Conservation (phyloP, 768 basidiomycete species). For the Termitomyces titanicus region DNA sequence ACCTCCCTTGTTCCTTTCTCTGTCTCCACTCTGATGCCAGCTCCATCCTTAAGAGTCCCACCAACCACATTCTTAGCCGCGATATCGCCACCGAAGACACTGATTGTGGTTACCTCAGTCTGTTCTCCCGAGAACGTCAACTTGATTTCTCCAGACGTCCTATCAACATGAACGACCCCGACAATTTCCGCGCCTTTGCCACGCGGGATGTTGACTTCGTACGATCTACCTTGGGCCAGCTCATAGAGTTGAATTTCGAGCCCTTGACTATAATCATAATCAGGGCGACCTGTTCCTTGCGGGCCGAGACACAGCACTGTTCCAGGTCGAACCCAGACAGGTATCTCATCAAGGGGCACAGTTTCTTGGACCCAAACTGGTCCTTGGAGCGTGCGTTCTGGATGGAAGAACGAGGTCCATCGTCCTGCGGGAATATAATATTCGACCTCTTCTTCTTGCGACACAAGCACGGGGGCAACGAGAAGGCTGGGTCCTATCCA, state of each 20-base stretch:
- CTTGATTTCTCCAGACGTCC: slow-evolving; percentile 26
- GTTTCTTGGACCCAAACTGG: slow-evolving; percentile 61
- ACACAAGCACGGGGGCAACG: slow-evolving; percentile 59
- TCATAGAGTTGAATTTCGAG: slow-evolving; percentile 54
- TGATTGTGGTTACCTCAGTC: slow-evolving; percentile 14
- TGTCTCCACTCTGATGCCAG: slow-evolving; percentile 10
- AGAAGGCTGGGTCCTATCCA: slow-evolving; percentile 49
- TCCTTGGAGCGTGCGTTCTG: slow-evolving; percentile 48
- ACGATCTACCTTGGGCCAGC: slow-evolving; percentile 37
- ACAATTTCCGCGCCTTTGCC: slow-evolving; percentile 39
- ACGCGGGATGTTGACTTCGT: slow-evolving; percentile 37
- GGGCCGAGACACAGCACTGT: slow-evolving; percentile 60
- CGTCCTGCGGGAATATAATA: slow-evolving; percentile 59
- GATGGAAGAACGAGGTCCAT: slow-evolving; percentile 61
- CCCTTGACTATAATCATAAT: slow-evolving; percentile 52
- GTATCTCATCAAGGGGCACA: slow-evolving; percentile 61
- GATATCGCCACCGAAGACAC: slow-evolving; percentile 11
- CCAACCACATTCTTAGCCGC: slow-evolving; percentile 11
- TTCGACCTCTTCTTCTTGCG: slow-evolving; percentile 48
- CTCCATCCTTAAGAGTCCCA: slow-evolving; percentile 7
- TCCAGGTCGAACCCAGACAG: slow-evolving; percentile 62
- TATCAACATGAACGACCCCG: slow-evolving; percentile 35
- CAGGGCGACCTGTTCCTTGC: slow-evolving; percentile 45
- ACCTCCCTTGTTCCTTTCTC: slow-evolving; percentile 16
- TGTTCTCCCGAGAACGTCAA: slow-evolving; percentile 20